Percentiles rank a stretch among this genome's conserved stretches.
These are phyloP conservation scores for Perkinsus chesapeaki DNA, from an alignment of 169 alveolate genomes.

Conservation along the genomic window DNA sequence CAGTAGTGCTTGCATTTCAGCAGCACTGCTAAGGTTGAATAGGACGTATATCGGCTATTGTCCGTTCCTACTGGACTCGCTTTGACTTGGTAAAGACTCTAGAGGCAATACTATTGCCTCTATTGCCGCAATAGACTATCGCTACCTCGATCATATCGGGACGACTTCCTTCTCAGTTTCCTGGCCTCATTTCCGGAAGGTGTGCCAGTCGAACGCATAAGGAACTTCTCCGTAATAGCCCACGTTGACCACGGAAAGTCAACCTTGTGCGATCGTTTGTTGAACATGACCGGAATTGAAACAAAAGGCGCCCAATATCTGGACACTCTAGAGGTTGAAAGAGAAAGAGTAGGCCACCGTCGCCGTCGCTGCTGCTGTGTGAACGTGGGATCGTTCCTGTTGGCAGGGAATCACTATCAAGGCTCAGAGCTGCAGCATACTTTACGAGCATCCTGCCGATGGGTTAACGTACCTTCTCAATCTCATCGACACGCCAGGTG, in stretches of 20 bases:
- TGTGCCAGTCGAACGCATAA: slow-evolving; percentile 28
- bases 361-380: no score
- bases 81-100: no score
- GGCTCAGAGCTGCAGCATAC: slow-evolving; percentile 51
- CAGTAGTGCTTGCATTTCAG: no score
- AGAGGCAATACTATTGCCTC: no score
- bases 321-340: slow-evolving; percentile 86
- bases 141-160: background rate
- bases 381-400: no score
- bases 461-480: slow-evolving; percentile 73
- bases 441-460: slow-evolving; percentile 28
- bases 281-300: slow-evolving; percentile 55
- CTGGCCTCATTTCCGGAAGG: background rate
- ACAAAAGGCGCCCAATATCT: slow-evolving; percentile 43
- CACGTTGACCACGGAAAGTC: slow-evolving; percentile 94
- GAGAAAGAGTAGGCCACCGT: slow-evolving; percentile 48
- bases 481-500: slow-evolving; percentile 93
- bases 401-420: slow-evolving; percentile 81
- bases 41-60: no score
- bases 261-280: slow-evolving; percentile 82
- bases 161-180: background rate
- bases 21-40: no score
- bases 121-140: no score
- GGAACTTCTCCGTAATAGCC: slow-evolving; percentile 91
- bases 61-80: no score